Percentiles rank a stretch among this genome's conserved stretches.
Evolutionary conservation across 2,329 filamentous ascomycete genomes (phyloP).

Genomic region (Botrytis deweyae): DNA sequence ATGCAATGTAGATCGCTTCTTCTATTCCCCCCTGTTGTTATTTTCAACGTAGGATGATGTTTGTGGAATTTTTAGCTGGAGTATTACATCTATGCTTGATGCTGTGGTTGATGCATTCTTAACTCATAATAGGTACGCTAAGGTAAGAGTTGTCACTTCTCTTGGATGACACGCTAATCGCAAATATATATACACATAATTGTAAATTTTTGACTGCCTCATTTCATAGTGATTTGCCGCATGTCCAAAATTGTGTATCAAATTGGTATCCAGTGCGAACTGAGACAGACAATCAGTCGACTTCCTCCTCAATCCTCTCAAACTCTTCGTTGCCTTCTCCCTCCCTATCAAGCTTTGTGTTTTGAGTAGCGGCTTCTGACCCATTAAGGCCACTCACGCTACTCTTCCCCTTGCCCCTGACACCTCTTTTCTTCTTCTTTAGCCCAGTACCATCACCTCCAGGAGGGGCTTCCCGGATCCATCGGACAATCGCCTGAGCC

Average conservation of each 20-base stretch:
- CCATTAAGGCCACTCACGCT: constrained; percentile 27
- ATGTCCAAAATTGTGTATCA: not conserved
- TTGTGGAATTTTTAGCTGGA: too few species aligned
- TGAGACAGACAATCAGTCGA: constrained; percentile 29
- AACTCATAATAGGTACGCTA: not conserved
- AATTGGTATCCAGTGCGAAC: not conserved
- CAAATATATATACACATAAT: not conserved
- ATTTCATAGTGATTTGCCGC: not conserved
- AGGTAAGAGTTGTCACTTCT: not conserved
- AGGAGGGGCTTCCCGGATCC: constrained; percentile 61
- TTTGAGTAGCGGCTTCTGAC: constrained; percentile 26
- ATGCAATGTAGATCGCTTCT: not conserved
- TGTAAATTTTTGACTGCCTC: not conserved
- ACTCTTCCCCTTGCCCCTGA: constrained; percentile 28
- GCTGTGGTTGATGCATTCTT: not conserved
- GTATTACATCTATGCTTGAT: not conserved
- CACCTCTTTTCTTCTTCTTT: constrained; percentile 43
- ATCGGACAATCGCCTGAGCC: constrained; percentile 65
- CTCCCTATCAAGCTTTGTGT: constrained; percentile 23
- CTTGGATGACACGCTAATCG: not conserved
- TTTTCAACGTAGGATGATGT: not conserved
- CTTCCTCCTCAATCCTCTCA: constrained; percentile 37
- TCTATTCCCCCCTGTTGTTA: not conserved
- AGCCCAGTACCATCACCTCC: constrained; percentile 38
- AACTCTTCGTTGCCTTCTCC: constrained; percentile 31